phyloP scores from a whole-genome alignment of 1,284 basidiomycete genomes.

The Cryptococcus amylolentus region DNA sequence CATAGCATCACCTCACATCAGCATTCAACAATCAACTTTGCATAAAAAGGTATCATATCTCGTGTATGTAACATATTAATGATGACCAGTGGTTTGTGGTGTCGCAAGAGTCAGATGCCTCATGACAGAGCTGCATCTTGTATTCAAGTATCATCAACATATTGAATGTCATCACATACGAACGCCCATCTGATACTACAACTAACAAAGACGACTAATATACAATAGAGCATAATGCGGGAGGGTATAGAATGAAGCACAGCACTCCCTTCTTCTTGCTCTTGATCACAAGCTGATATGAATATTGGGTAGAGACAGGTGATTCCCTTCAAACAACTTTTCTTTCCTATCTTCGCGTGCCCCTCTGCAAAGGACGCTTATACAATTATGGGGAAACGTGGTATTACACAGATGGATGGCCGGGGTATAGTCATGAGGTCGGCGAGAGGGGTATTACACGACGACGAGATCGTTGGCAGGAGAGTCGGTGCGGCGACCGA shows the following conservation, averaged over 20 bases:
- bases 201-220: not conserved
- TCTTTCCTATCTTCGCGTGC: too few relatives aligned
- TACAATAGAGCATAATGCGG: not conserved
- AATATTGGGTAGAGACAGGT: not conserved
- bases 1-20: not conserved
- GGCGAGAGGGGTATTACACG: constrained; percentile 3
- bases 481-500: constrained; percentile 26
- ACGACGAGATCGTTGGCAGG: constrained; percentile 11
- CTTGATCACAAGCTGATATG: not conserved
- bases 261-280: not conserved
- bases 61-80: not conserved
- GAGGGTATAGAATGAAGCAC: too few relatives aligned
- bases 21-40: not conserved
- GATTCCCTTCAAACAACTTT: too few relatives aligned
- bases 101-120: too few relatives aligned
- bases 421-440: not conserved
- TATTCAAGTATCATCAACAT: not conserved
- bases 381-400: not conserved
- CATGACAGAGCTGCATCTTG: too few relatives aligned
- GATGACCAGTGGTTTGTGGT: not conserved
- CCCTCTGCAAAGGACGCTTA: not conserved
- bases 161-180: not conserved
- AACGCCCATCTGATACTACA: not conserved
- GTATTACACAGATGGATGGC: not conserved
- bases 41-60: not conserved